Evolutionary conservation across 352 stramenopile species (phyloP).

Genomic region (Phytophthora citricola): DNA sequence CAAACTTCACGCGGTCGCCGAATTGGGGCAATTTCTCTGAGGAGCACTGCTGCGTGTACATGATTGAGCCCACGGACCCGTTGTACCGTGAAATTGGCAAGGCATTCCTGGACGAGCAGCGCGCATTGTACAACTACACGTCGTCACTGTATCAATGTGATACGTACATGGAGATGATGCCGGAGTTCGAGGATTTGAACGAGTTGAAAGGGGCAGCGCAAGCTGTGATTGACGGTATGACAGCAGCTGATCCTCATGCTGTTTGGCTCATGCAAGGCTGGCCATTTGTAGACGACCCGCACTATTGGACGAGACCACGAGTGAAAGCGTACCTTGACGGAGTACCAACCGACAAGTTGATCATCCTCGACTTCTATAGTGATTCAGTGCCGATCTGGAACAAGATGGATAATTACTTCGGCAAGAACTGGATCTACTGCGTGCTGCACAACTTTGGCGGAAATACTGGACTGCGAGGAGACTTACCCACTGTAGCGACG

Average conservation of each 20-base stretch:
- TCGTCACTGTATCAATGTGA: conserved; percentile 84
- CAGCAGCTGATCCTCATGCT: conserved; percentile 64
- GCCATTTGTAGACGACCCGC: conserved; percentile 66
- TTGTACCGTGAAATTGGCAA: conserved; percentile 85
- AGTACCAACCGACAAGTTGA: conserved; percentile 68
- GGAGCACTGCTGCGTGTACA: conserved; percentile 85
- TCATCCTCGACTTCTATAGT: conserved; percentile 87
- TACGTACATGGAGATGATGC: conserved; percentile 88
- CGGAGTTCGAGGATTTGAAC: conserved; percentile 58
- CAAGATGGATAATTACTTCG: conserved; percentile 81
- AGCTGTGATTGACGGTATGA: conserved; percentile 82
- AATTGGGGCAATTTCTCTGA: conserved; percentile 85
- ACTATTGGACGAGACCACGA: conserved; percentile 76
- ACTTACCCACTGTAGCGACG: conserved; percentile 63
- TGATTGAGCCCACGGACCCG: conserved; percentile 83
- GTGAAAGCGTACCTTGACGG: conserved; percentile 59
- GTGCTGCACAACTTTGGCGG: conserved; percentile 88
- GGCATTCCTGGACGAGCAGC: conserved; percentile 78
- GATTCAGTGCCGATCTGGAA: conserved; percentile 77
- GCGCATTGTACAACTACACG: conserved; percentile 67
- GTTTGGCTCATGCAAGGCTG: conserved; percentile 89
- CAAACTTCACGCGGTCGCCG: conserved; percentile 82
- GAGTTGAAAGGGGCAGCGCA: conserved; percentile 60
- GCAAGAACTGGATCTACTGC: conserved; percentile 88
- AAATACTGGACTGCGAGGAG: conserved; percentile 76